Percentiles rank a stretch among this genome's conserved stretches.
phyloP scores from a whole-genome alignment of 257 asterid genomes.

The Solanum medicagineum region DNA sequence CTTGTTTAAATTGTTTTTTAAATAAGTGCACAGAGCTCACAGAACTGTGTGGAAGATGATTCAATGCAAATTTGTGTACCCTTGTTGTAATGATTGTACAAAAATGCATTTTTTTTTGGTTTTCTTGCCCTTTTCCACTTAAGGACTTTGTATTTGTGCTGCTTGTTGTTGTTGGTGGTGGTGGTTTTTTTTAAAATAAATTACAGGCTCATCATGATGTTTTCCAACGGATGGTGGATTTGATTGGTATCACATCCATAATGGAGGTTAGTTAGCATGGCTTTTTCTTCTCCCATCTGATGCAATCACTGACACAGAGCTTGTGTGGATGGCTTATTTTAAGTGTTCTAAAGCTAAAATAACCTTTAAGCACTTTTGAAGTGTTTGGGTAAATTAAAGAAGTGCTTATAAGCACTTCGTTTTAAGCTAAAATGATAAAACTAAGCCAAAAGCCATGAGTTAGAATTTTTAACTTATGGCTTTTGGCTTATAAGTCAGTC shows the following conservation, averaged over 20 bases:
- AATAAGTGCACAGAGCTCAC: not conserved
- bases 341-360: too few relatives aligned
- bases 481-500: too few relatives aligned
- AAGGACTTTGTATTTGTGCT: not conserved
- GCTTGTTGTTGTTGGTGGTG: not conserved
- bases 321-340: too few relatives aligned
- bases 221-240: slow-evolving; percentile 80
- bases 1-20: not conserved
- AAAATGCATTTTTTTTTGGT: not conserved
- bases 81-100: not conserved
- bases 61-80: not conserved
- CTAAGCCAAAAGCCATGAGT: too few relatives aligned
- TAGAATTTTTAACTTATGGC: too few relatives aligned
- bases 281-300: not conserved
- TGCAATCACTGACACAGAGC: not conserved
- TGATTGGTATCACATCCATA: slow-evolving; percentile 94
- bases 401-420: too few relatives aligned
- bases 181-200: not conserved
- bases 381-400: too few relatives aligned
- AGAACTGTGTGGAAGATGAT: not conserved
- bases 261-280: slow-evolving; percentile 72
- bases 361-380: too few relatives aligned
- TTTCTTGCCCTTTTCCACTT: not conserved
- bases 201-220: slow-evolving; percentile 82
- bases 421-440: too few relatives aligned